Conservation (phyloP, 306 rosid species). For the Lupinus albus region DNA sequence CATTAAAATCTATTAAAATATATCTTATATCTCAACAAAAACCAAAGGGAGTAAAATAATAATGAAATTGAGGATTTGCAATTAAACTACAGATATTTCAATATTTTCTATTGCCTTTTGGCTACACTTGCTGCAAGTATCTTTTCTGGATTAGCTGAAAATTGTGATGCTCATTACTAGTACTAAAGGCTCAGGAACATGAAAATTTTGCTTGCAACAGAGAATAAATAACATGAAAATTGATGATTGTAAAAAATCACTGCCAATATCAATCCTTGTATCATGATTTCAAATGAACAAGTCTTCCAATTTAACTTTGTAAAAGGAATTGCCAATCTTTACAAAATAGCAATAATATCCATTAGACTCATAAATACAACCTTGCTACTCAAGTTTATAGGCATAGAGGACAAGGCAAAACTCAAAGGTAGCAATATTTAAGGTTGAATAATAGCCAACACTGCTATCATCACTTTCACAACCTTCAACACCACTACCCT, state of each 20-base stretch:
- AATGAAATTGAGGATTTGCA: no score
- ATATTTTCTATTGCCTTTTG: slow-evolving; percentile 3
- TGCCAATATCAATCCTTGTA: slow-evolving; percentile 32
- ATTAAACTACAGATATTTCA: not conserved
- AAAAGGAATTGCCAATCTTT: slow-evolving; percentile 29
- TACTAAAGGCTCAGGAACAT: not conserved
- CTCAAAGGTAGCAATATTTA: slow-evolving; percentile 49
- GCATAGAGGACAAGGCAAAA: slow-evolving; percentile 80
- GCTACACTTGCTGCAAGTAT: no score
- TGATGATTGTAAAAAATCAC: not conserved
- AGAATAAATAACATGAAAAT: slow-evolving; percentile 26
- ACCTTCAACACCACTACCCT: slow-evolving; percentile 51
- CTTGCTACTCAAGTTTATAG: slow-evolving; percentile 66
- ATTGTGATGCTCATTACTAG: not conserved
- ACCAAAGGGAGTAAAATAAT: no score
- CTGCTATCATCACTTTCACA: slow-evolving; percentile 66
- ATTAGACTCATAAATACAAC: slow-evolving; percentile 36
- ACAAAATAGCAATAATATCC: slow-evolving; percentile 35
- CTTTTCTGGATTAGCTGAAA: not conserved
- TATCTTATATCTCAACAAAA: no score
- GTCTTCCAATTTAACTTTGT: slow-evolving; percentile 7
- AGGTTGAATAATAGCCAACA: slow-evolving; percentile 55
- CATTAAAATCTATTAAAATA: no score
- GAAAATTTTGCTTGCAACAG: not conserved
- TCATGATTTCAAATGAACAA: slow-evolving; percentile 22